Evolutionary conservation across 495 filamentous ascomycete species (phyloP), one percentile per base, ranked within the genome.

Genomic region (Pyronema domesticum): DNA sequence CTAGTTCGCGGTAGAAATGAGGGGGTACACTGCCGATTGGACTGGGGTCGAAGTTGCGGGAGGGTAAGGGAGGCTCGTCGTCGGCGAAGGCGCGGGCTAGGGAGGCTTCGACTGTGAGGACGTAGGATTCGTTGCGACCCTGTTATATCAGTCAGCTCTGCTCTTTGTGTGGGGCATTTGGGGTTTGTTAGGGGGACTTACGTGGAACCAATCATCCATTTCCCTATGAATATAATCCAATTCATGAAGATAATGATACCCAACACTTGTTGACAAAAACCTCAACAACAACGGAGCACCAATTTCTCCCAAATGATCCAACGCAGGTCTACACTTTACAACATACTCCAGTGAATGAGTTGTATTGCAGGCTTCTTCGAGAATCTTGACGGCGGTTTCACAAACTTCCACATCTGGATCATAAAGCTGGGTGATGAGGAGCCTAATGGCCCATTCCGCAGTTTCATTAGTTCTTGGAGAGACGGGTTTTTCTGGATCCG

Each of bases 171-270:
- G 23, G 23, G 23, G 5, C 5, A n/a, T 30, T 30, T 30, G 23
- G 5, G 23, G 23, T 30, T 30, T 30, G 1, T n/a, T 14, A 7
- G 39, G 30, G 10, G 43, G 37, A 60, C 61, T 51, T 59, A 70
- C 68, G 37, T 85, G 77, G 64, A 95, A 98, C 91, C 91, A 98
- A 67, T 96, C 91, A 64, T 98, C 91, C 91, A 98, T 98, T 65
- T 96, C 93, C 60, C 91, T 87, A 40, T 86, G 91, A 65, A 98
- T 98, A 60, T 98, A 98, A 68, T 98, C 91, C 14, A 98, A 74
- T 7, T 87, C 91, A 67, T 98, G 86, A 3, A 98, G 72, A 68
- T 98, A 98, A 68, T 96, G 89, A 59, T 98, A 98, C 5, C 91
- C 91, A 35, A 95, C 85, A 0, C 86, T 93, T 0, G 93, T 95